These are phyloP conservation scores for Trapa bicornis DNA, from an alignment of 345 rosid genomes.

Conservation along the genomic window DNA sequence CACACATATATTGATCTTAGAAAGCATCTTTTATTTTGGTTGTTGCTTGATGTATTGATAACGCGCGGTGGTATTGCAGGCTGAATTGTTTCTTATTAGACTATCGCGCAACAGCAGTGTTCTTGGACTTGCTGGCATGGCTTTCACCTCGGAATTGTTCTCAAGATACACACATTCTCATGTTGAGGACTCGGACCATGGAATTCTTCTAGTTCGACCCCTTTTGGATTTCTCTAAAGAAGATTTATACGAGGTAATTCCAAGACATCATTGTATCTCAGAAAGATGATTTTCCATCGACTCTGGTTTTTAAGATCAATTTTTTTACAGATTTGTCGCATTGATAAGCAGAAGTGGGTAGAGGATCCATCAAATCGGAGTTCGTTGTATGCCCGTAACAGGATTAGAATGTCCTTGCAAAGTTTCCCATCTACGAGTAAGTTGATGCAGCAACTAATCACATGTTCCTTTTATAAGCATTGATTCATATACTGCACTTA, in stretches of 20 bases:
- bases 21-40: neutral
- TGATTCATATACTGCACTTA: neutral
- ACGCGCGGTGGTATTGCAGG: slow-evolving; percentile 32
- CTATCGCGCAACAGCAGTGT: slow-evolving; percentile 88
- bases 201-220: slow-evolving; percentile 70
- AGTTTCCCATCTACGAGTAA: slow-evolving; percentile 43
- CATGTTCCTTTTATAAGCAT: neutral
- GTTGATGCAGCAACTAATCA: slow-evolving; percentile 6
- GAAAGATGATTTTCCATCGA: neutral
- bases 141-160: slow-evolving; percentile 64
- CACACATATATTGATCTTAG: neutral
- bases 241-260: slow-evolving; percentile 65
- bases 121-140: slow-evolving; percentile 90
- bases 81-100: slow-evolving; percentile 76
- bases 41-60: no score
- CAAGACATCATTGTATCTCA: neutral
- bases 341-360: slow-evolving; percentile 45
- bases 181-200: slow-evolving; percentile 13
- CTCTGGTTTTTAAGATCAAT: neutral
- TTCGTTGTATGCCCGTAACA: slow-evolving; percentile 60
- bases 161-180: slow-evolving; percentile 18
- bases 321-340: slow-evolving; percentile 53
- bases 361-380: slow-evolving; percentile 85
- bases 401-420: slow-evolving; percentile 63
- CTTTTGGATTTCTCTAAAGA: slow-evolving; percentile 61